These are phyloP conservation scores for Penicillium daleae DNA, from an alignment of 495 filamentous ascomycete genomes.

Conservation along the genomic window DNA sequence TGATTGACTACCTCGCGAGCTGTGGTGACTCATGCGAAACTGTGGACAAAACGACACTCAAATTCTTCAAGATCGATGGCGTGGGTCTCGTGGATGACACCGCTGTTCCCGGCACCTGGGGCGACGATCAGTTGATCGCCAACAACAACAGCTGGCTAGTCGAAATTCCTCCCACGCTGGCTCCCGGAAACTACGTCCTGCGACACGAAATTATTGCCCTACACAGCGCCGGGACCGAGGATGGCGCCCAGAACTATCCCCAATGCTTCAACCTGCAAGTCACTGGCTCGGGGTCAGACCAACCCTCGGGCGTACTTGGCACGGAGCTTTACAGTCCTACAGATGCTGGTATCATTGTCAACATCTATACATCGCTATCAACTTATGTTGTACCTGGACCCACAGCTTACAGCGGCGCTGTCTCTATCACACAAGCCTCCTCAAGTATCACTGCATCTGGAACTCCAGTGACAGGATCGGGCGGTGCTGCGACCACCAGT, in stretches of 20 bases:
- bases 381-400: conserved; percentile 57
- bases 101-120: conserved; percentile 61
- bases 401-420: conserved; percentile 39
- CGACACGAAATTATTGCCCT: conserved; percentile 79
- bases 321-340: conserved; percentile 61
- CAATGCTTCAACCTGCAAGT: conserved; percentile 76
- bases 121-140: conserved; percentile 62
- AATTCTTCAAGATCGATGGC: conserved; percentile 77
- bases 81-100: conserved; percentile 59
- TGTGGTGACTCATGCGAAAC: conserved; percentile 64
- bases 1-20: conserved; percentile 72
- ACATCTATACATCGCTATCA: conserved; percentile 57
- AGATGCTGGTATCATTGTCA: conserved; percentile 64
- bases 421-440: conserved; percentile 26
- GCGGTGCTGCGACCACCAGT: conserved; percentile 9
- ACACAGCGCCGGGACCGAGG: conserved; percentile 56
- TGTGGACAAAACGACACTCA: conserved; percentile 62
- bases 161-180: conserved; percentile 64
- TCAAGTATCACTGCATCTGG: conserved; percentile 33
- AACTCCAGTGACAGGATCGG: conserved; percentile 25
- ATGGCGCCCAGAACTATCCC: conserved; percentile 76
- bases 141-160: conserved; percentile 68
- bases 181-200: conserved; percentile 74
- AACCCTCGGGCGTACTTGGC: conserved; percentile 59
- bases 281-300: conserved; percentile 61